A percentile compares a stretch with the other conserved stretches of the same genome.
phyloP scores from a whole-genome alignment of 306 rosid genomes.

The Carpinus fangiana region DNA sequence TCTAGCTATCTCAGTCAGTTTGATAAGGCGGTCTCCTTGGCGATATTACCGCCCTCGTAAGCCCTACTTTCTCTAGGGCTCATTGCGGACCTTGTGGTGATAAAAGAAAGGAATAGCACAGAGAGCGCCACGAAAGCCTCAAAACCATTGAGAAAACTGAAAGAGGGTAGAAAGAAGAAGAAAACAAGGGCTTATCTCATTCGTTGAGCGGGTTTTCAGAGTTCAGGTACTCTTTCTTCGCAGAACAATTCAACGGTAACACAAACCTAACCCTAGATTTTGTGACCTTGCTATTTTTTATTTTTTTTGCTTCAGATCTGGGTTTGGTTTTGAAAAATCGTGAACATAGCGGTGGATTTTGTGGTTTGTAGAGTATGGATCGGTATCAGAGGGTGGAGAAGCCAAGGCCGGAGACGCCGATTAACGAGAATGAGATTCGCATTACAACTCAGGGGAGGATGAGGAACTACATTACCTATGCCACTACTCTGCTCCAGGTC shows the following conservation, averaged over 20 bases:
- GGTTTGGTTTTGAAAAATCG: background rate
- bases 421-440: constrained; percentile 25
- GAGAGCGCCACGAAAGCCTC: background rate
- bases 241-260: constrained; percentile 11
- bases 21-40: background rate
- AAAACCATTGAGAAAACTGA: background rate
- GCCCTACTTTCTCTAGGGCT: background rate
- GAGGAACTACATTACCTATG: constrained; percentile 37
- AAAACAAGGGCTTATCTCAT: background rate
- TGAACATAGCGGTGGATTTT: background rate
- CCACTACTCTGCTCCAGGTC: constrained; percentile 33
- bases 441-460: constrained; percentile 32
- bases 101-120: background rate
- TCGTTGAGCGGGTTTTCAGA: constrained; percentile 24
- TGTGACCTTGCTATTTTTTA: background rate
- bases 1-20: background rate
- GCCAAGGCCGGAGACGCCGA: constrained; percentile 26
- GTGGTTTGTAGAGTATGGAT: constrained; percentile 15
- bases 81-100: no score
- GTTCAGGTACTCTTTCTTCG: background rate
- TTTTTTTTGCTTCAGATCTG: background rate
- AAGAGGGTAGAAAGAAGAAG: background rate
- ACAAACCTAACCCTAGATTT: constrained; percentile 15
- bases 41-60: constrained; percentile 4
- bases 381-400: constrained; percentile 35